Evolutionary conservation across 1,139 yeast genomes (phyloP).

Genomic region (Saccharomycopsis hybrid): DNA sequence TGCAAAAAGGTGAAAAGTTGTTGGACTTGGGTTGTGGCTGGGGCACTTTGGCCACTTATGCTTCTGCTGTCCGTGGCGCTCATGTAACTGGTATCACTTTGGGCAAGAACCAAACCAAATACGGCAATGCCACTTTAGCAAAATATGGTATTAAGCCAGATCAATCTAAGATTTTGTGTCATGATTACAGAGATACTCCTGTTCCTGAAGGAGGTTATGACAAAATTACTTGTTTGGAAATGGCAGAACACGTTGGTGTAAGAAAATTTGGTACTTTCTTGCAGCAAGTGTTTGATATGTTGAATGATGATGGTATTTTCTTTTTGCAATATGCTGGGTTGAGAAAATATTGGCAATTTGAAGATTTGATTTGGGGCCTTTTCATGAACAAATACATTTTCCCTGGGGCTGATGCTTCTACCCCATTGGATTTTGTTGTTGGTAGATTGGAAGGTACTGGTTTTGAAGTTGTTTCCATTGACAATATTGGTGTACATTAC

Average conservation of each 20-base stretch:
- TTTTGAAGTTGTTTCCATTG: slow-evolving; percentile 77
- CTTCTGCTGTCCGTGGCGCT: slow-evolving; percentile 80
- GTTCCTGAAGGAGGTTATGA: slow-evolving; percentile 68
- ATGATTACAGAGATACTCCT: slow-evolving; percentile 90
- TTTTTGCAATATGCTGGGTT: slow-evolving; percentile 86
- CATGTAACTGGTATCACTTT: slow-evolving; percentile 83
- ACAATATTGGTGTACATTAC: slow-evolving; percentile 89
- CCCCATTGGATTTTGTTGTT: slow-evolving; percentile 81
- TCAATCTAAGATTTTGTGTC: slow-evolving; percentile 76
- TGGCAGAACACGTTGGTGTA: slow-evolving; percentile 96
- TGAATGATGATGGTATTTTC: slow-evolving; percentile 88
- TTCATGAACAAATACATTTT: slow-evolving; percentile 94
- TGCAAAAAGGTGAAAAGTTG: slow-evolving; percentile 64
- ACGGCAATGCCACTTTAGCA: slow-evolving; percentile 70
- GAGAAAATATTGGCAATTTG: slow-evolving; percentile 92
- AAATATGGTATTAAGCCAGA: slow-evolving; percentile 59
- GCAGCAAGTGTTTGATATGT: slow-evolving; percentile 74
- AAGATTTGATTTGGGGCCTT: slow-evolving; percentile 89
- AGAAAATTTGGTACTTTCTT: slow-evolving; percentile 73
- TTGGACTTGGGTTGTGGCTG: slow-evolving; percentile 93
- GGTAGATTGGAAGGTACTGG: slow-evolving; percentile 77
- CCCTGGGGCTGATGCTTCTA: slow-evolving; percentile 98
- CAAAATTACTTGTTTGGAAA: slow-evolving; percentile 86
- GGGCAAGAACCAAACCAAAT: slow-evolving; percentile 85
- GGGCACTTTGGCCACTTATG: slow-evolving; percentile 88